Base-by-base conservation (phyloP, 202 grass and related monocot species). In the Brachypodium distachyon region DNA sequence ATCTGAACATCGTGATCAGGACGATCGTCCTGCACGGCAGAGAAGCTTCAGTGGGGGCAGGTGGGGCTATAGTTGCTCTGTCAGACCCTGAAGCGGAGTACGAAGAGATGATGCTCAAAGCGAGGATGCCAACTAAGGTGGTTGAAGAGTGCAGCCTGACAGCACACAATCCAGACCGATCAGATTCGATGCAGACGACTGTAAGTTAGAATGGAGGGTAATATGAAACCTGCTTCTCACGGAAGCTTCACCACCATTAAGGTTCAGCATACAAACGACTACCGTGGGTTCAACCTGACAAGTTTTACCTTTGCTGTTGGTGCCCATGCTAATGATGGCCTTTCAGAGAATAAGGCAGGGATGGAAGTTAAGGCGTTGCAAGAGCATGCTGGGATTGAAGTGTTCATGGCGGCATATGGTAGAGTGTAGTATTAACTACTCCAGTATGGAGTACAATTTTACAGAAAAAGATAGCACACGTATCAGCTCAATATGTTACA, bases 1-100 rank as follows among this genome's bases (percentile, higher is more conserved):
- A 95, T 69, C 47, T 98, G 70, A 98, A 95, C 48, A 90, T 98
- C 16, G 95, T 95, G 37, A 98, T 98, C 38, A 62, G 95, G 65
- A 95, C 96, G 2, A 59, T 90, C 19, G 57, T 98, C 12, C 67
- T 91, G 54, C 82, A 88, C 17, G 31, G 95, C 29, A 85, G 89
- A 61, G 89, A 95, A 73, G 87, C 88, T 51, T 87, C 74, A 0
- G 74, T 98, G 0, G 96, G 96, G 14, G 82, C 96, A 2, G 96
- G 96, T 17, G 96, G 95, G 1, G 96, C 96, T 0, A 85, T 98
- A 1, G 85, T 88, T 34, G 89, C 91, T 12, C 61, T 98, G 54
- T 95, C 91, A 9, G 61, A 85, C 18, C 87, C 91, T 9, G 91
- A 95, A 53, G 87, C 87, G 19, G 96, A 95, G 58, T 95, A 92